phyloP scores from a whole-genome alignment of 129 eudicot genomes.

The Apium graveolens region DNA sequence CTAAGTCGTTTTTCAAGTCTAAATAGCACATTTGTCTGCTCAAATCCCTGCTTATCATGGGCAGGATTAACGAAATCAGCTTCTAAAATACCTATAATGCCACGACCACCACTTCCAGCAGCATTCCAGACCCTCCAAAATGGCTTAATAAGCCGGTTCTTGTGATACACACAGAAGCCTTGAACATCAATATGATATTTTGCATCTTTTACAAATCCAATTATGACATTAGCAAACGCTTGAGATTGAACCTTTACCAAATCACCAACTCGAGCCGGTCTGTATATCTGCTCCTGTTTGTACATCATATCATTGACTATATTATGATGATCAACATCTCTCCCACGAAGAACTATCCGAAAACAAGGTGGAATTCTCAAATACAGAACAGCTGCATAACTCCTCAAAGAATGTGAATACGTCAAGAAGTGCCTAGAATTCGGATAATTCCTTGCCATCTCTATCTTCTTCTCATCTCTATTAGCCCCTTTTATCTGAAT shows the following conservation, averaged over 20 bases:
- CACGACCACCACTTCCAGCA: slow-evolving; percentile 95
- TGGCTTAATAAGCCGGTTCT: slow-evolving; percentile 86
- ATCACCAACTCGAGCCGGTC: slow-evolving; percentile 37
- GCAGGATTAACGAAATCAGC: slow-evolving; percentile 96
- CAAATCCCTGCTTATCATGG: slow-evolving; percentile 94
- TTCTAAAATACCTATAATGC: slow-evolving; percentile 83
- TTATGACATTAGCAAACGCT: slow-evolving; percentile 50
- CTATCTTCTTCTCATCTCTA: slow-evolving; percentile 69
- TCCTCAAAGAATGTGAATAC: slow-evolving; percentile 78
- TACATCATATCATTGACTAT: slow-evolving; percentile 66
- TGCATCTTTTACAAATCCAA: slow-evolving; percentile 95
- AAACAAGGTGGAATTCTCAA: slow-evolving; percentile 55
- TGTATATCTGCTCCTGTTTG: slow-evolving; percentile 34
- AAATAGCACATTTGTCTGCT: slow-evolving; percentile 59
- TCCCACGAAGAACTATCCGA: slow-evolving; percentile 74
- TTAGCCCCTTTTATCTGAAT: slow-evolving; percentile 70
- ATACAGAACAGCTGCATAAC: slow-evolving; percentile 81
- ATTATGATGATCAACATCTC: slow-evolving; percentile 66
- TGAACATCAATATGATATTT: slow-evolving; percentile 74
- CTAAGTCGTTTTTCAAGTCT: slow-evolving; percentile 55
- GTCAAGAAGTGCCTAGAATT: slow-evolving; percentile 61
- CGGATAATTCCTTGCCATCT: slow-evolving; percentile 58
- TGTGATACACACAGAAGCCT: slow-evolving; percentile 87
- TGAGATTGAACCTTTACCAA: slow-evolving; percentile 34
- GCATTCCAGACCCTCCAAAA: slow-evolving; percentile 99